These are phyloP conservation scores for Leccinum incarnatum DNA, from an alignment of 768 basidiomycete genomes.

Conservation along the genomic window DNA sequence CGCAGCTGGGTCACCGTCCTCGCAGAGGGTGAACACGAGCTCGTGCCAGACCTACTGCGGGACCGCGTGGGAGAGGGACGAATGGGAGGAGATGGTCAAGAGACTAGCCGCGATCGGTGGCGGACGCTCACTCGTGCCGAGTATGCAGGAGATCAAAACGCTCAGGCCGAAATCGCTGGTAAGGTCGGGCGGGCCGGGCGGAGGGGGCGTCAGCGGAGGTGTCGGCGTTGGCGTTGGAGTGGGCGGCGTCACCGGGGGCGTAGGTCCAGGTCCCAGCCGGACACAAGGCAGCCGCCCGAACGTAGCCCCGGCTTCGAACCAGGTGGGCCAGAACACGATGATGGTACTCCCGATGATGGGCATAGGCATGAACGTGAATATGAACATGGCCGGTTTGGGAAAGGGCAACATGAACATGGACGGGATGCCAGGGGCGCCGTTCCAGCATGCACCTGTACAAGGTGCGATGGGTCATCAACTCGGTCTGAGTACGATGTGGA, in stretches of 20 bases:
- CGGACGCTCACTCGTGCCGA: constrained; percentile 64
- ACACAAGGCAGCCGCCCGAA: not conserved
- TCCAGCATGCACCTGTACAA: constrained; percentile 13
- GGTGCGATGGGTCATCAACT: constrained; percentile 17
- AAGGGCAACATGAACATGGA: constrained; percentile 40
- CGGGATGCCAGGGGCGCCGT: constrained; percentile 27
- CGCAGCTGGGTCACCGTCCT: constrained; percentile 93
- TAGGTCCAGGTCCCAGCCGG: not conserved
- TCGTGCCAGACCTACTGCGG: constrained; percentile 37
- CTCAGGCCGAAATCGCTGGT: constrained; percentile 85
- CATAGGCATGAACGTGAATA: constrained; percentile 35
- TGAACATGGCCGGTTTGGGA: constrained; percentile 38
- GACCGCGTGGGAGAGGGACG: constrained; percentile 55
- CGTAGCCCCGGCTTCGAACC: constrained; percentile 8
- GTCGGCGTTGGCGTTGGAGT: constrained; percentile 3
- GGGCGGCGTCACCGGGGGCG: constrained; percentile 22
- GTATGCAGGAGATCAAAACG: constrained; percentile 76
- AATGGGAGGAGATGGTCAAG: constrained; percentile 63
- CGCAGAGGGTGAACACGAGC: constrained; percentile 58
- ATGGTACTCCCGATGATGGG: constrained; percentile 42
- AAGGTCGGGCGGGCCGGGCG: constrained; percentile 30
- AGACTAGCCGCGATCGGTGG: constrained; percentile 45
- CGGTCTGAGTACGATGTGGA: constrained; percentile 31
- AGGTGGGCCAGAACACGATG: constrained; percentile 25
- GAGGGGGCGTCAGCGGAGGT: constrained; percentile 23